A percentile compares a stretch with the other conserved stretches of the same genome.
Evolutionary conservation across 2,329 filamentous ascomycete genomes (phyloP).

Genomic region (Rhytidhysteron rufulum): DNA sequence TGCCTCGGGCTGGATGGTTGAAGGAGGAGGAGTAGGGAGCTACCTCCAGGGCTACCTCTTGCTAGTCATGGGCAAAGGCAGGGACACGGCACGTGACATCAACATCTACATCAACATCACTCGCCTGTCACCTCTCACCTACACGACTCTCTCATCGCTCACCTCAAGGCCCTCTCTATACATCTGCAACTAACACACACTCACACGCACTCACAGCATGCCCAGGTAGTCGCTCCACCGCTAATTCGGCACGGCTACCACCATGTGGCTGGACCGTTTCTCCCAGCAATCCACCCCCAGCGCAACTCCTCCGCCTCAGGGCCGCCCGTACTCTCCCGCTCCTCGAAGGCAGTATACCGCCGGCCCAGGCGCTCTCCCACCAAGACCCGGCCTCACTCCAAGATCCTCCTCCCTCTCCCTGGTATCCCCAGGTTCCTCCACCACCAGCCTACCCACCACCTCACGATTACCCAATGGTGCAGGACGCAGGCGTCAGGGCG

Average conservation of each 20-base stretch:
- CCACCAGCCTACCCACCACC: conserved; percentile 66
- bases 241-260: conserved; percentile 9
- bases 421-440: conserved; percentile 69
- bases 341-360: conserved; percentile 64
- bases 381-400: conserved; percentile 64
- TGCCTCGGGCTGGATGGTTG: conserved; percentile 14
- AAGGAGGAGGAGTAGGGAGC: conserved; percentile 2
- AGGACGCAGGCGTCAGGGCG: conserved; percentile 56
- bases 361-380: conserved; percentile 66
- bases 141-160: no score
- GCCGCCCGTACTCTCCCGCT: conserved; percentile 68
- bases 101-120: conserved; percentile 1
- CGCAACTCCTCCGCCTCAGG: conserved; percentile 58
- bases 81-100: background rate
- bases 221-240: background rate
- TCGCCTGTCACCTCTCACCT: background rate
- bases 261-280: conserved; percentile 89
- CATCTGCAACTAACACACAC: no score
- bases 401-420: conserved; percentile 76
- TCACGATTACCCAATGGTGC: conserved; percentile 65
- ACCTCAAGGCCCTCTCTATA: no score
- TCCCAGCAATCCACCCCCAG: conserved; percentile 65
- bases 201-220: no score
- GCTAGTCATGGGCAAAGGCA: conserved; percentile 5
- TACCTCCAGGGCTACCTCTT: conserved; percentile 1